Percentiles rank a stretch among this genome's conserved stretches.
phyloP scores from a whole-genome alignment of 2,329 filamentous ascomycete species.

The Aspergillus aculeatinus region DNA sequence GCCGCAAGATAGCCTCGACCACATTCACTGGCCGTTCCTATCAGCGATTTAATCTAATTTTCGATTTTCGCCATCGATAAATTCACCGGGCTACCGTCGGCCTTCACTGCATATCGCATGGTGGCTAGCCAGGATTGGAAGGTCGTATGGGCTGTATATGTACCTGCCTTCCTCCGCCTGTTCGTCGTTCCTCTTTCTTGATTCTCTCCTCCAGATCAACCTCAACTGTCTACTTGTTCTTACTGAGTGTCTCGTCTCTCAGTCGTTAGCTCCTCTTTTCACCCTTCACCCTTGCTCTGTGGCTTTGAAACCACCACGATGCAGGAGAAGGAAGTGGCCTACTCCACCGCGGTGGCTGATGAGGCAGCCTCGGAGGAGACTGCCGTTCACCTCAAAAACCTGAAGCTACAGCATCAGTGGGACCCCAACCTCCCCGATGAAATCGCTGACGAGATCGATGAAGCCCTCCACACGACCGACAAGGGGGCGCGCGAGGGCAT shows the following conservation, averaged over 20 bases:
- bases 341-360: constrained; percentile 1
- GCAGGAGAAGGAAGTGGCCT: constrained; percentile 6
- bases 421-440: constrained; percentile 66
- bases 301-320: constrained; percentile 1
- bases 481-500: constrained; percentile 58
- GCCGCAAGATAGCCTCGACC: constrained; percentile 6
- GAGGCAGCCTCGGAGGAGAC: constrained; percentile 22
- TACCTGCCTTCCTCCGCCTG: neutral
- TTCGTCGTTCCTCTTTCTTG: neutral
- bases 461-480: constrained; percentile 56
- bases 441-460: constrained; percentile 60
- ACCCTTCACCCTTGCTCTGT: neutral
- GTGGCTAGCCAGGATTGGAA: neutral
- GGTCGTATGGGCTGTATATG: constrained; percentile 1
- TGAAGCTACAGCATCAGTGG: constrained; percentile 62
- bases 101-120: neutral
- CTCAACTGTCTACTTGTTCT: neutral
- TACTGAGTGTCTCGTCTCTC: neutral
- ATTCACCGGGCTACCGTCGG: constrained; percentile 13
- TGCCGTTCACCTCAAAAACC: constrained; percentile 49
- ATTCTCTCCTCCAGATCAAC: neutral
- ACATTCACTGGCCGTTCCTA: constrained; percentile 5
- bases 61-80: constrained; percentile 2
- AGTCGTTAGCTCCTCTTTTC: neutral
- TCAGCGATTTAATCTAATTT: constrained; percentile 2